Conservation (phyloP, 192 early-diverging fungal species). For the Coemansia sp. region DNA sequence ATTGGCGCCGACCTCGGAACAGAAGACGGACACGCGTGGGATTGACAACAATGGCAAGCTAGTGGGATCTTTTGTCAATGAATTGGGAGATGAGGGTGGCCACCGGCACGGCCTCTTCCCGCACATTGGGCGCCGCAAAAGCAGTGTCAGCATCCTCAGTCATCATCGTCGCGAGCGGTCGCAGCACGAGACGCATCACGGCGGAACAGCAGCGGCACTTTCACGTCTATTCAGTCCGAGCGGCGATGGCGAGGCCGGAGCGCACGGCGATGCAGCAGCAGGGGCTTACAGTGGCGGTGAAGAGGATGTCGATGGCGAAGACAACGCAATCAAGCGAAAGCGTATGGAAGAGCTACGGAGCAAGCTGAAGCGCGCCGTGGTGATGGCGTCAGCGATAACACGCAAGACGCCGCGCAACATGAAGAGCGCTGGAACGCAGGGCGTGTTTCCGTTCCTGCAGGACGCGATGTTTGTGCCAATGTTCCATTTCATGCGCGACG, state of each 20-base stretch:
- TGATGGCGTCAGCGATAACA: slow-evolving; percentile 49
- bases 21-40: background rate
- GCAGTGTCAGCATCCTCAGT: background rate
- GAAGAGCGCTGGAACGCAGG: slow-evolving; percentile 34
- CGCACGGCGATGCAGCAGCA: slow-evolving; percentile 1
- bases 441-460: slow-evolving; percentile 56
- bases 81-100: background rate
- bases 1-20: background rate
- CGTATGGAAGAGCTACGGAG: slow-evolving; percentile 31
- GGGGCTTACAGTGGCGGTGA: slow-evolving; percentile 2
- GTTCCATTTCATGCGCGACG: slow-evolving; percentile 56
- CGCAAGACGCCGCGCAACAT: slow-evolving; percentile 40
- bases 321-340: slow-evolving; percentile 18
- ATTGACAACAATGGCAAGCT: background rate
- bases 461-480: slow-evolving; percentile 57
- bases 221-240: background rate
- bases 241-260: slow-evolving; percentile 6
- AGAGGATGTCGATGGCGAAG: slow-evolving; percentile 28
- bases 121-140: slow-evolving; percentile 3
- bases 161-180: background rate
- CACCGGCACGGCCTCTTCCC: slow-evolving; percentile 2
- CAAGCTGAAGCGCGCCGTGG: slow-evolving; percentile 51
- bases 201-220: background rate
- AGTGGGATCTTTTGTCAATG: background rate
- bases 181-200: background rate